Percentiles rank a stretch among this genome's conserved stretches.
phyloP scores from a whole-genome alignment of 2,329 filamentous ascomycete genomes.

The Colletotrichum cuscutae region DNA sequence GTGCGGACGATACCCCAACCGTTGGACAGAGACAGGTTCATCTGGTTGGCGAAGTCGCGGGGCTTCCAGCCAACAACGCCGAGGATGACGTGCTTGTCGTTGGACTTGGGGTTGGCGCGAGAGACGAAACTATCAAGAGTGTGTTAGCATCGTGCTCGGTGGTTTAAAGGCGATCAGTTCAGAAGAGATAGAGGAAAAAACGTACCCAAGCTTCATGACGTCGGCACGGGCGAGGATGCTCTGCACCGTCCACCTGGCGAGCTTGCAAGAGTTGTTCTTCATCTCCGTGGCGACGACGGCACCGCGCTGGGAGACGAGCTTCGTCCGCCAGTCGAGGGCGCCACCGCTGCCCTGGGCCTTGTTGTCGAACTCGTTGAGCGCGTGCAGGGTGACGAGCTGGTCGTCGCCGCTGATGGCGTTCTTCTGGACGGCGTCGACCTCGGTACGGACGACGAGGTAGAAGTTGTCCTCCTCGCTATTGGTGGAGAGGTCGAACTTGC shows the following conservation, averaged over 20 bases:
- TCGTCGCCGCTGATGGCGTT: slow-evolving; percentile 93
- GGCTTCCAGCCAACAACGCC: slow-evolving; percentile 98
- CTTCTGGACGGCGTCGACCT: slow-evolving; percentile 95
- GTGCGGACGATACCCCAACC: slow-evolving; percentile 99
- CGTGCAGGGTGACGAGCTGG: slow-evolving; percentile 91
- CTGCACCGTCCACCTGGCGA: slow-evolving; percentile 97
- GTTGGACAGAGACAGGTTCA: slow-evolving; percentile 97
- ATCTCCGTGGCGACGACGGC: slow-evolving; percentile 98
- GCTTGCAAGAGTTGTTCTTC: slow-evolving; percentile 99
- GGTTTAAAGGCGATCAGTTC: slow-evolving; percentile 44
- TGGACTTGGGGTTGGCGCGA: slow-evolving; percentile 89
- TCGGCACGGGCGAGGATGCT: slow-evolving; percentile 97
- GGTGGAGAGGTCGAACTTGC: slow-evolving; percentile 93
- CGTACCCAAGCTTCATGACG: slow-evolving; percentile 95
- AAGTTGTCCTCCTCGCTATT: slow-evolving; percentile 90
- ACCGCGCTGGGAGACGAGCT: slow-evolving; percentile 93
- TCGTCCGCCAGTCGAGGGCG: slow-evolving; percentile 95
- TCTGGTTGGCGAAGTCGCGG: slow-evolving; percentile 94
- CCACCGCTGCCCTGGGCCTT: slow-evolving; percentile 96
- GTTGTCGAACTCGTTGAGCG: slow-evolving; percentile 98
- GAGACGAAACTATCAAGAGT: slow-evolving; percentile 81
- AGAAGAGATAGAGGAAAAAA: slow-evolving; percentile 38
- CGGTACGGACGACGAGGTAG: slow-evolving; percentile 91
- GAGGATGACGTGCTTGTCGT: slow-evolving; percentile 93
- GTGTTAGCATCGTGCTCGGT: slow-evolving; percentile 39